These are phyloP conservation scores for Schizonepeta tenuifolia DNA, from an alignment of 257 asterid species.

Conservation along the genomic window DNA sequence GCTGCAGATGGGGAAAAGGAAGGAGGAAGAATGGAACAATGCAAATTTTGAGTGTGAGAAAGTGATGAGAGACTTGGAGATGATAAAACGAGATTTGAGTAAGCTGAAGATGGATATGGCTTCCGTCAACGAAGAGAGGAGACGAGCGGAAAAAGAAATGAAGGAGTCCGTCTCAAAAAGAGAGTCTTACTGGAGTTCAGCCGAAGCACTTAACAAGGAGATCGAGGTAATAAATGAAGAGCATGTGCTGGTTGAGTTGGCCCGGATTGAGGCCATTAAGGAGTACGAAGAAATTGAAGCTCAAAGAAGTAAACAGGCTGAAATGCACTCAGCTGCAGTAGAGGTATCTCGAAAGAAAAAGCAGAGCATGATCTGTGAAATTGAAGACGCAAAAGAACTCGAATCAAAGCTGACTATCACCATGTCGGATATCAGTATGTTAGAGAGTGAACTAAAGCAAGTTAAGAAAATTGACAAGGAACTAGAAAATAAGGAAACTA, in stretches of 20 bases:
- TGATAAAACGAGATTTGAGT: constrained; percentile 59
- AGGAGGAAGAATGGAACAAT: constrained; percentile 36
- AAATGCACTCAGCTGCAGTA: constrained; percentile 44
- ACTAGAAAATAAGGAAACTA: constrained; percentile 22
- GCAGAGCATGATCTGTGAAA: constrained; percentile 41
- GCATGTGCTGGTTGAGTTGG: constrained; percentile 86
- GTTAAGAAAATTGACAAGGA: constrained; percentile 50
- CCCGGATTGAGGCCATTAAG: constrained; percentile 77
- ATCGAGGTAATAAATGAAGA: constrained; percentile 76
- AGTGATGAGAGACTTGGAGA: constrained; percentile 63
- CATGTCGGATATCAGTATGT: constrained; percentile 52
- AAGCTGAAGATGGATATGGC: constrained; percentile 84
- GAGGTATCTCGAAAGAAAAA: constrained; percentile 50
- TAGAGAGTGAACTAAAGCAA: constrained; percentile 57
- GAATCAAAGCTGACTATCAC: constrained; percentile 55
- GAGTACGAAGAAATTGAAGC: constrained; percentile 66
- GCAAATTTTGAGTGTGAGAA: constrained; percentile 39
- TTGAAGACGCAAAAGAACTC: constrained; percentile 44
- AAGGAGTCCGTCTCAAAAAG: constrained; percentile 42
- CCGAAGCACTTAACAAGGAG: constrained; percentile 51
- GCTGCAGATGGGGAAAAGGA: constrained; percentile 41
- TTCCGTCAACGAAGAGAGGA: constrained; percentile 61
- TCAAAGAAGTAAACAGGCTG: constrained; percentile 47
- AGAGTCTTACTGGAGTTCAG: constrained; percentile 37
- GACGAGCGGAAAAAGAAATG: constrained; percentile 57